Evolutionary conservation across 2,329 filamentous ascomycete genomes (phyloP), one percentile per base, ranked within the genome.

Genomic region (Penicillium sp.): DNA sequence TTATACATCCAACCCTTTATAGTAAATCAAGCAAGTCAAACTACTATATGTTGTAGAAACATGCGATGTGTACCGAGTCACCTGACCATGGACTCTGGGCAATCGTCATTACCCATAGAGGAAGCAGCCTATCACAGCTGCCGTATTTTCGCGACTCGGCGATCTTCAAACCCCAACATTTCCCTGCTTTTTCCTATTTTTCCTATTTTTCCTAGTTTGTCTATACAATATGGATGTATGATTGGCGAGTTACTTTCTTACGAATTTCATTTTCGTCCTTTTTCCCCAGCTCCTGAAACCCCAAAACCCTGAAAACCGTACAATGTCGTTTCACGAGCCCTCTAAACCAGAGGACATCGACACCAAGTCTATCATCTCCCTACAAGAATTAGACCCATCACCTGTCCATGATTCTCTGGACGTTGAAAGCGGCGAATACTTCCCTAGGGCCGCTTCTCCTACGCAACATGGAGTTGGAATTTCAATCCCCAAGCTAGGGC

Each of bases 371-470:
- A 75, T 87, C 53, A 77, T 86, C 57, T 88, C 88, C 42, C 82
- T 96, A 57, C 82, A 88, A 51, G 86, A 93, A 70, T 80, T 97
- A 61, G 92, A 96, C 53, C 93, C 93, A 4, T 86, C 87, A 23
- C 93, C 92, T 0, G 90, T 96, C 43, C 89, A 87, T 53, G 81
- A 86, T 57, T 67, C 66, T 17, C 67, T 69, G 47, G 75, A 81
- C 53, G 66, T 75, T 31, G 81, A 86, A 58, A 80, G 82, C 55
- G 83, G 78, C 60, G 74, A 75, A 48, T 83, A 83, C 61, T 75
- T 73, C 58, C 63, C 68, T 61, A 61, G 70, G 66, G 50, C 66
- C 1, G 53, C 61, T 45, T 41, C 50, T 38, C 31, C 43, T 3
- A 12, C 44, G 31, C 54, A 27, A 52, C 55, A 47, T 52, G 55